phyloP scores from a whole-genome alignment of 2,329 filamentous ascomycete species.

The Diaporthe sp. region DNA sequence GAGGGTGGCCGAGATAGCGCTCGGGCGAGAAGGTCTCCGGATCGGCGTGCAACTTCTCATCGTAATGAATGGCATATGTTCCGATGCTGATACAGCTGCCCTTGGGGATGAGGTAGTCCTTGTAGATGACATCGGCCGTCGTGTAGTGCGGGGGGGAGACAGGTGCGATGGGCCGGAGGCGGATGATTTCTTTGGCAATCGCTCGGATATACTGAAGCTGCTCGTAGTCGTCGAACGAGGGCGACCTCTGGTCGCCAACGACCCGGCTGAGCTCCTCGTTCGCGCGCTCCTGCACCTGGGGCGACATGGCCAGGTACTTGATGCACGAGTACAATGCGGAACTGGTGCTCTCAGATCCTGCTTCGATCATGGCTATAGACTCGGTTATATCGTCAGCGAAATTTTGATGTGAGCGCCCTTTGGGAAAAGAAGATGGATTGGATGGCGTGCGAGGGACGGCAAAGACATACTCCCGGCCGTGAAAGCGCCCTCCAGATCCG shows the following conservation, averaged over 20 bases:
- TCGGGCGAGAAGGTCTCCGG: not conserved
- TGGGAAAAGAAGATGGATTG: not conserved
- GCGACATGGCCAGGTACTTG: not conserved
- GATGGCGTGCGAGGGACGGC: not conserved
- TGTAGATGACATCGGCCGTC: not conserved
- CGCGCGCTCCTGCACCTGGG: not conserved
- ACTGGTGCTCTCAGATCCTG: not conserved
- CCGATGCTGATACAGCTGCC: not conserved
- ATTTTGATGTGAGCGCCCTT: not conserved
- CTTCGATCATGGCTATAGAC: not conserved
- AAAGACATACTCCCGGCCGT: not conserved
- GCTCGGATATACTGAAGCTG: not conserved
- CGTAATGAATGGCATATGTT: not conserved
- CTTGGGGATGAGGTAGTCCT: not conserved
- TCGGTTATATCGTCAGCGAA: not conserved
- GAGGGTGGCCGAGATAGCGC: not conserved
- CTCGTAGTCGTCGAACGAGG: not conserved
- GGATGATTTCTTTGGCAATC: not conserved
- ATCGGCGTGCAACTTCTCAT: not conserved
- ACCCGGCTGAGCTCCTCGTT: not conserved
- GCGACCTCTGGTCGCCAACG: not conserved
- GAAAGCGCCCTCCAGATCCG: not conserved
- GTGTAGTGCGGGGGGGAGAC: not conserved
- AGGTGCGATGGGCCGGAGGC: not conserved
- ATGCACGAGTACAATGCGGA: not conserved